Conservation (phyloP, 1,284 basidiomycete species). For the Melampsora abietis-canadensis region DNA sequence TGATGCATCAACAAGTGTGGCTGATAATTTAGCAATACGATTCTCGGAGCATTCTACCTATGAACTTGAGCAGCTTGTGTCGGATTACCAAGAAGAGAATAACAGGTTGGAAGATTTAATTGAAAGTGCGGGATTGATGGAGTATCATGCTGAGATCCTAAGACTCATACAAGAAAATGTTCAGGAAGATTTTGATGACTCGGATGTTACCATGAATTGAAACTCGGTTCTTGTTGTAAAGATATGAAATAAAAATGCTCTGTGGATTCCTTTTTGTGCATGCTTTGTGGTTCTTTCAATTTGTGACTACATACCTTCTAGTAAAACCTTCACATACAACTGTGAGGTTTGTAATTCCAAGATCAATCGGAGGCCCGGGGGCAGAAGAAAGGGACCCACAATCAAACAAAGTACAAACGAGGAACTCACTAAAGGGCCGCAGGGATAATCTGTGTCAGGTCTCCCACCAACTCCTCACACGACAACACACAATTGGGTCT, state of each 20-base stretch:
- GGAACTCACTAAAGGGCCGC: too few relatives aligned
- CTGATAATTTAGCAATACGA: constrained; percentile 28
- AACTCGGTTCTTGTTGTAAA: neutral
- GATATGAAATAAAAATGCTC: neutral
- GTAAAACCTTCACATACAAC: too few relatives aligned
- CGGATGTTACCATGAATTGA: constrained; percentile 18
- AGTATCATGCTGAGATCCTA: constrained; percentile 32
- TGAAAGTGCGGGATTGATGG: constrained; percentile 28
- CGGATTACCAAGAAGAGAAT: constrained; percentile 28
- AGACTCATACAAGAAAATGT: constrained; percentile 31
- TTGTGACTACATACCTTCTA: too few relatives aligned
- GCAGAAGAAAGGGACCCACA: too few relatives aligned
- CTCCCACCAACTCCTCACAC: too few relatives aligned
- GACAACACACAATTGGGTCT: too few relatives aligned
- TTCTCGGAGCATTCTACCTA: constrained; percentile 31
- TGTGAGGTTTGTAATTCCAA: too few relatives aligned
- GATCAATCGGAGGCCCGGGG: too few relatives aligned
- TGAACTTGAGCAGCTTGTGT: constrained; percentile 29
- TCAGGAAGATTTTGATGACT: constrained; percentile 8
- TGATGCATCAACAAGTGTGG: constrained; percentile 17
- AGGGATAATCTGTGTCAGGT: too few relatives aligned
- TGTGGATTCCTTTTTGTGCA: neutral
- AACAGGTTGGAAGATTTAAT: constrained; percentile 23
- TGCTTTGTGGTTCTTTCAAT: too few relatives aligned
- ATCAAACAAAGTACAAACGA: too few relatives aligned